phyloP scores from a whole-genome alignment of 1,284 basidiomycete genomes.

The Ceratobasidium papillatum region DNA sequence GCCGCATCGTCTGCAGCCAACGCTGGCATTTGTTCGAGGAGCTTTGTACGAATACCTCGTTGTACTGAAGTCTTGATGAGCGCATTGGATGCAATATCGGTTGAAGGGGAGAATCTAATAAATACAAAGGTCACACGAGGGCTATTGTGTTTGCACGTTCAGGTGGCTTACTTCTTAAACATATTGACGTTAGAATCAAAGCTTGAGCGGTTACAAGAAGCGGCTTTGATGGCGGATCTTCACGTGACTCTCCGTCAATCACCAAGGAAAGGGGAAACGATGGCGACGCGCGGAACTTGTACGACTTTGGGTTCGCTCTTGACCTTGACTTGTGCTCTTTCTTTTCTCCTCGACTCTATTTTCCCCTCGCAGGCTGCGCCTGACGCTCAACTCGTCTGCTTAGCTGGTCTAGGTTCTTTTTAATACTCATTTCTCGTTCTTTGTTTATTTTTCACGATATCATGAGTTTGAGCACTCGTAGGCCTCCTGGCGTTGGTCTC shows the following conservation, averaged over 20 bases:
- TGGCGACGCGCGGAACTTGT: slow-evolving; percentile 28
- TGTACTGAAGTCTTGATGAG: slow-evolving; percentile 95
- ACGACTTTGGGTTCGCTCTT: not conserved
- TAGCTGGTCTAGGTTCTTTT: slow-evolving; percentile 31
- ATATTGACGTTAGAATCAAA: slow-evolving; percentile 25
- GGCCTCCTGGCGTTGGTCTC: slow-evolving; percentile 22
- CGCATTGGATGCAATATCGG: slow-evolving; percentile 92
- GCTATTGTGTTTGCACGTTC: slow-evolving; percentile 11
- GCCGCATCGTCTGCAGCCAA: slow-evolving; percentile 64
- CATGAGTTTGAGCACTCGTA: slow-evolving; percentile 36
- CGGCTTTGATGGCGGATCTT: not conserved
- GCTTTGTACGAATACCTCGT: slow-evolving; percentile 80
- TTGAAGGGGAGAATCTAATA: slow-evolving; percentile 80
- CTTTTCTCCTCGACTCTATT: slow-evolving; percentile 11
- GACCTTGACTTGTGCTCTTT: not conserved
- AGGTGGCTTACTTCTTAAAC: slow-evolving; percentile 46
- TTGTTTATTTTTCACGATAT: slow-evolving; percentile 11
- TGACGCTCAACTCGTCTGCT: slow-evolving; percentile 28
- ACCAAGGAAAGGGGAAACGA: slow-evolving; percentile 37
- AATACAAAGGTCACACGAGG: not conserved
- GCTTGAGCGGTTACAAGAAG: not conserved
- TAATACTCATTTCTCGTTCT: not conserved
- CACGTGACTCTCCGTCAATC: not conserved
- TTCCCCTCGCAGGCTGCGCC: slow-evolving; percentile 9
- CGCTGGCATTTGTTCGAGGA: slow-evolving; percentile 88